These are phyloP conservation scores for Phytopythium oedochilum DNA, from an alignment of 352 stramenopile genomes.

Conservation along the genomic window DNA sequence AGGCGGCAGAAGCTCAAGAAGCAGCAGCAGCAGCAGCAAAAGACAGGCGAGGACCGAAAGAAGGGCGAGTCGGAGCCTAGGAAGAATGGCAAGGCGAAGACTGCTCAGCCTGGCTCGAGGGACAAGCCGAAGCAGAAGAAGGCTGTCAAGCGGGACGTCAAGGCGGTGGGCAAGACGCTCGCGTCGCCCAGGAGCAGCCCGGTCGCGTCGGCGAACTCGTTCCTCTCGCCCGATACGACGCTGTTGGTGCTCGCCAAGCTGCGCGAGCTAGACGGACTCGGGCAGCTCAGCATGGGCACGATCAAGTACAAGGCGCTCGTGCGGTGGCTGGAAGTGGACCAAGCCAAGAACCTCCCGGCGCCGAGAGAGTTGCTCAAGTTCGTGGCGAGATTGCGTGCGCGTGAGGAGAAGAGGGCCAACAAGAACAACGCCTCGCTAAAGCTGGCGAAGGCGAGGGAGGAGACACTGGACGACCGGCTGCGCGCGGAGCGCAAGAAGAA, in stretches of 20 bases:
- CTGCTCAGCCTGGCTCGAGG: constrained; percentile 1
- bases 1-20: constrained; percentile 10
- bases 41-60: background rate
- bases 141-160: constrained; percentile 1
- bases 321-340: constrained; percentile 52
- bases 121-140: constrained; percentile 12
- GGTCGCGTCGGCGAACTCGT: background rate
- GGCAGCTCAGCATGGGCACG: constrained; percentile 23
- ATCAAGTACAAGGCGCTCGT: constrained; percentile 44
- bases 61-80: background rate
- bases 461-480: constrained; percentile 47
- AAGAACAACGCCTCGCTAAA: constrained; percentile 3
- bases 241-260: constrained; percentile 31
- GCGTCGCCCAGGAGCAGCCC: constrained; percentile 10
- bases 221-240: constrained; percentile 3
- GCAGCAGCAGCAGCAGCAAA: constrained; percentile 15
- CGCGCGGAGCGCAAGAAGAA: constrained; percentile 21
- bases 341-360: constrained; percentile 31
- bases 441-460: constrained; percentile 10
- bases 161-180: constrained; percentile 7
- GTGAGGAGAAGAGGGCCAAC: constrained; percentile 9
- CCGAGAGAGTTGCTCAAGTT: constrained; percentile 25
- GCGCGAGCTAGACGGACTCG: constrained; percentile 27
- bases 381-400: constrained; percentile 11
- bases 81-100: constrained; percentile 3